Evolutionary conservation across 305 asterid species (phyloP).

Genomic region (Ajuga reptans): DNA sequence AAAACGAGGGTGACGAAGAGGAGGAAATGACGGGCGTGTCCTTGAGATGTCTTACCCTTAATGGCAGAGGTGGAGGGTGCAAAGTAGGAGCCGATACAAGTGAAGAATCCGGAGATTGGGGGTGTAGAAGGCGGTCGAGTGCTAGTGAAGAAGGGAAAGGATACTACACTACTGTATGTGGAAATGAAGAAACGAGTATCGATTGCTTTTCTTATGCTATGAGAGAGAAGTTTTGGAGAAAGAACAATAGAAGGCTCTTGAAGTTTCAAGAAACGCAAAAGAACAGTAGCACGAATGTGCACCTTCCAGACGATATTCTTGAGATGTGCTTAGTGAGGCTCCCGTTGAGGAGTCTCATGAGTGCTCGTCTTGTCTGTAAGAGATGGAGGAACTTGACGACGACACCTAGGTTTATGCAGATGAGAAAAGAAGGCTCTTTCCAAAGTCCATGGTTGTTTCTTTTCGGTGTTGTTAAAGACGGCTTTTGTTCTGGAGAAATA

Average conservation of each 20-base stretch:
- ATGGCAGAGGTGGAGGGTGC: constrained; percentile 81
- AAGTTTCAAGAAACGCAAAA: constrained; percentile 27
- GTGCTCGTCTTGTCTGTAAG: constrained; percentile 79
- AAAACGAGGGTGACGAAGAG: constrained; percentile 41
- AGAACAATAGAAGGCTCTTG: constrained; percentile 42
- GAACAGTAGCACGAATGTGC: constrained; percentile 36
- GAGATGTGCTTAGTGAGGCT: constrained; percentile 89
- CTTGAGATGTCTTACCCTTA: constrained; percentile 59
- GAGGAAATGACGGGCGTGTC: constrained; percentile 48
- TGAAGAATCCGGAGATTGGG: constrained; percentile 49
- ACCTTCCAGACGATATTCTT: constrained; percentile 74
- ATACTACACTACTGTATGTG: constrained; percentile 42
- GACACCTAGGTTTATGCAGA: constrained; percentile 58
- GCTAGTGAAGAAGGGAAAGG: constrained; percentile 59
- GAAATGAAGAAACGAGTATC: constrained; percentile 52
- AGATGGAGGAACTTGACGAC: constrained; percentile 75
- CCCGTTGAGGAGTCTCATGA: constrained; percentile 65
- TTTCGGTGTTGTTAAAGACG: constrained; percentile 66
- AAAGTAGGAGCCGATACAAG: constrained; percentile 76
- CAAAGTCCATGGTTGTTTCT: constrained; percentile 79
- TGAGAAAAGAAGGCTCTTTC: constrained; percentile 56
- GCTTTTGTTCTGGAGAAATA: constrained; percentile 71
- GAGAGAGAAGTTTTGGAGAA: constrained; percentile 60
- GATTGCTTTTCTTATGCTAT: constrained; percentile 66
- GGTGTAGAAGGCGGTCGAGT: constrained; percentile 58